phyloP scores from a whole-genome alignment of 148 eudicot species.

The Nyssa sinensis region DNA sequence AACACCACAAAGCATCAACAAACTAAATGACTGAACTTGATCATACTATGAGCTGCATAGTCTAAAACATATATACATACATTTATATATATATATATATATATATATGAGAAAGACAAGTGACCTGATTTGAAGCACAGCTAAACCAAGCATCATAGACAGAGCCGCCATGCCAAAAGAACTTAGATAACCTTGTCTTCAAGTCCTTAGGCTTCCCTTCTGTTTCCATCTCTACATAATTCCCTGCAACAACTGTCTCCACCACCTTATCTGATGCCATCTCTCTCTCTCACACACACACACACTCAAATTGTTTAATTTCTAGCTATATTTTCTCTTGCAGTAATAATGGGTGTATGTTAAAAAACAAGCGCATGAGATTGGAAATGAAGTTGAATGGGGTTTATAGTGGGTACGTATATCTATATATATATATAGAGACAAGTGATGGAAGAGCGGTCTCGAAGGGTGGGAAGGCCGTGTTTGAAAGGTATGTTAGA shows the following conservation, averaged over 20 bases:
- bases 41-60: no score
- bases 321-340: neutral
- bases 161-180: slow-evolving; percentile 97
- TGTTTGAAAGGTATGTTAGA: slow-evolving; percentile 11
- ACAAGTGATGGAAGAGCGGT: neutral
- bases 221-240: slow-evolving; percentile 80
- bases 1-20: neutral
- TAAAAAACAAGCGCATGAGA: neutral
- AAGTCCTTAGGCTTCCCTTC: slow-evolving; percentile 42
- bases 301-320: neutral
- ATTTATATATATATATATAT: no score
- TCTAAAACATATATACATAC: no score
- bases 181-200: slow-evolving; percentile 52
- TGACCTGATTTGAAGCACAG: slow-evolving; percentile 93
- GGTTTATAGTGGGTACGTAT: neutral
- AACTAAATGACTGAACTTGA: neutral
- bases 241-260: slow-evolving; percentile 68
- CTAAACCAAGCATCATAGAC: slow-evolving; percentile 98
- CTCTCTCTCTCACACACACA: slow-evolving; percentile 1
- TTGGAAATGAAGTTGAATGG: slow-evolving; percentile 2
- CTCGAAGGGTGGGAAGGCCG: slow-evolving; percentile 20
- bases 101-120: neutral
- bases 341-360: neutral
- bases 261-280: slow-evolving; percentile 51
- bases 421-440: neutral